These are phyloP conservation scores for Exserohilum turcica DNA, from an alignment of 2,329 filamentous ascomycete genomes.

Conservation along the genomic window DNA sequence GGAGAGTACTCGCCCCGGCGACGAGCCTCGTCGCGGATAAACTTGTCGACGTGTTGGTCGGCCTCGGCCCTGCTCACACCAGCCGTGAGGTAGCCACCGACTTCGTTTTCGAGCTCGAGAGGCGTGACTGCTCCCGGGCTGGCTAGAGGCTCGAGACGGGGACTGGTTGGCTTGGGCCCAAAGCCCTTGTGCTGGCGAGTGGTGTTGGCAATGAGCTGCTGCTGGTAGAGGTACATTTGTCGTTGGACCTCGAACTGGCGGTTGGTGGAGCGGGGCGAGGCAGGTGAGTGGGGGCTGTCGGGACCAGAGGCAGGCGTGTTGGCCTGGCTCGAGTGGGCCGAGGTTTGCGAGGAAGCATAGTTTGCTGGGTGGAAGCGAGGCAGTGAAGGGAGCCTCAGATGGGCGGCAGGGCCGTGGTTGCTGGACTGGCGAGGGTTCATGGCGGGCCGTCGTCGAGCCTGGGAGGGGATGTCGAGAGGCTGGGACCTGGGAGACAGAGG, in stretches of 20 bases:
- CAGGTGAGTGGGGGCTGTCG: constrained; percentile 50
- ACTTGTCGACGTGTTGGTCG: constrained; percentile 51
- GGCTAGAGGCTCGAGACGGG: constrained; percentile 55
- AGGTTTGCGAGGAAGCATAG: constrained; percentile 50
- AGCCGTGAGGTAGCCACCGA: constrained; percentile 54
- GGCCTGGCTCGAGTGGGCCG: constrained; percentile 46
- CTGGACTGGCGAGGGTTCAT: constrained; percentile 44
- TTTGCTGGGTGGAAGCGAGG: constrained; percentile 61
- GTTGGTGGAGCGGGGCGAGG: constrained; percentile 49
- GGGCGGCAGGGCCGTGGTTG: constrained; percentile 40
- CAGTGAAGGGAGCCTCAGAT: constrained; percentile 55
- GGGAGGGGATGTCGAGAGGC: constrained; percentile 43
- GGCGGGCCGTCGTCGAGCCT: constrained; percentile 40
- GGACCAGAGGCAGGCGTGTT: constrained; percentile 46
- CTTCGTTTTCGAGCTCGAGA: constrained; percentile 53
- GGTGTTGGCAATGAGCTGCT: constrained; percentile 49
- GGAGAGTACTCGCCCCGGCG: constrained; percentile 45
- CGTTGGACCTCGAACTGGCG: constrained; percentile 57
- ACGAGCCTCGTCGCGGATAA: constrained; percentile 53
- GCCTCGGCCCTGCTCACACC: constrained; percentile 49
- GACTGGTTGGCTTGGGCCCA: constrained; percentile 51
- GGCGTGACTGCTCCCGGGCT: constrained; percentile 60
- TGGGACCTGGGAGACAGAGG: constrained; percentile 45
- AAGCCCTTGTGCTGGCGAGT: constrained; percentile 30
- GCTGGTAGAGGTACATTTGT: constrained; percentile 56